These are phyloP conservation scores for Orbilia ellipsospora DNA, from an alignment of 2,329 filamentous ascomycete species.

Conservation along the genomic window DNA sequence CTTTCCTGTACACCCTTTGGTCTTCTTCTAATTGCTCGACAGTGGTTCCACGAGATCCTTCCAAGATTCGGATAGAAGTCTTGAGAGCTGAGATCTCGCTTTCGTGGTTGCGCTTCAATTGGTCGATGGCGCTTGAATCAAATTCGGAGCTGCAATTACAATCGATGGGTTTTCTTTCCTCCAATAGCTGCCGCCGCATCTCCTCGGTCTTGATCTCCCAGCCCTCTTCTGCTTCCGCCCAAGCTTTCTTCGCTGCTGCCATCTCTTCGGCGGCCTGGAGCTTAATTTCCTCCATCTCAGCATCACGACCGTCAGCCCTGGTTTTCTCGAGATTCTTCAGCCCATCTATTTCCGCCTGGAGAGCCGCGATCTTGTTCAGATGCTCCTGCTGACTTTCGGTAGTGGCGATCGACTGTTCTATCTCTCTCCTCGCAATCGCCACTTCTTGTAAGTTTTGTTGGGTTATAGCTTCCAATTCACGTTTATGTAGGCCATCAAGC, in stretches of 20 bases:
- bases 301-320: slow-evolving; percentile 12
- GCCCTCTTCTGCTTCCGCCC: slow-evolving; percentile 33
- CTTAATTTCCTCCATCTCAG: slow-evolving; percentile 35
- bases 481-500: slow-evolving; percentile 15
- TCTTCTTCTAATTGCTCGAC: slow-evolving; percentile 51
- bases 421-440: slow-evolving; percentile 24
- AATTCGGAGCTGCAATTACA: slow-evolving; percentile 32
- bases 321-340: slow-evolving; percentile 32
- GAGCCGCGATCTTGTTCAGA: slow-evolving; percentile 17
- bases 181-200: slow-evolving; percentile 41
- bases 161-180: slow-evolving; percentile 32
- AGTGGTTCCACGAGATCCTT: slow-evolving; percentile 45
- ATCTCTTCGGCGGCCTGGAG: slow-evolving; percentile 35
- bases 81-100: slow-evolving; percentile 31
- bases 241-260: slow-evolving; percentile 23
- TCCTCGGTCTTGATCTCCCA: slow-evolving; percentile 51
- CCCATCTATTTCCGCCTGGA: slow-evolving; percentile 24
- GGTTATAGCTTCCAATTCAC: slow-evolving; percentile 10
- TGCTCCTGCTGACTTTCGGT: slow-evolving; percentile 21
- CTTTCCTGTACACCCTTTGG: slow-evolving; percentile 47
- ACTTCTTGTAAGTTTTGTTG: slow-evolving; percentile 25
- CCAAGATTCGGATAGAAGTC: slow-evolving; percentile 44
- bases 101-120: slow-evolving; percentile 39
- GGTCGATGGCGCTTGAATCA: slow-evolving; percentile 22
- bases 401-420: slow-evolving; percentile 2